Percentiles rank a stretch among this genome's conserved stretches.
phyloP scores from a whole-genome alignment of 148 eudicot genomes.

The Chenopodium quinoa region DNA sequence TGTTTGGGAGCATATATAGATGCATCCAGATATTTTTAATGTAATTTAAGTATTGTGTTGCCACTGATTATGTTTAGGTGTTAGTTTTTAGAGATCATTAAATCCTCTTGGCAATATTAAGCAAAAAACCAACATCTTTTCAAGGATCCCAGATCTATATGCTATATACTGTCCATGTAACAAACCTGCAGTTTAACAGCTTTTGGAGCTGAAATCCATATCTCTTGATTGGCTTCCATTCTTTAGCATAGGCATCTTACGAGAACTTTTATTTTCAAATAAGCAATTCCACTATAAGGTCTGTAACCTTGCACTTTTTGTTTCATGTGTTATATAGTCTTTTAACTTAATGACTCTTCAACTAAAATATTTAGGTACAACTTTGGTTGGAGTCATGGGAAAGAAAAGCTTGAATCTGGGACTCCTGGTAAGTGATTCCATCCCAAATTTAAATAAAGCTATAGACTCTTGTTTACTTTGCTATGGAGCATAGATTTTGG shows the following conservation, averaged over 20 bases:
- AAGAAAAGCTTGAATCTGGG: constrained; percentile 97
- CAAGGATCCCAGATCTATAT: too few relatives aligned
- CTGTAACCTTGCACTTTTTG: background rate
- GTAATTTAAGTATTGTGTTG: too few relatives aligned
- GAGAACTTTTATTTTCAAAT: constrained; percentile 9
- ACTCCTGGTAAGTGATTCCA: constrained; percentile 59
- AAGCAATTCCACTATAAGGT: background rate
- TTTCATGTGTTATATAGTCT: background rate
- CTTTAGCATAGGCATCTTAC: background rate
- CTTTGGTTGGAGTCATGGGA: constrained; percentile 99
- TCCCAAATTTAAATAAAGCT: background rate
- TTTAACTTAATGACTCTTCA: constrained; percentile 8
- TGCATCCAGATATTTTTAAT: too few relatives aligned
- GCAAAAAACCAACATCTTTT: too few relatives aligned
- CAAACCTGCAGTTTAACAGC: background rate
- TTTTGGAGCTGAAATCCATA: background rate
- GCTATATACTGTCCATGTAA: background rate
- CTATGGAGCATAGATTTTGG: background rate
- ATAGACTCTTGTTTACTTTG: background rate
- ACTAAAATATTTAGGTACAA: constrained; percentile 56
- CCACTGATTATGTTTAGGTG: too few relatives aligned
- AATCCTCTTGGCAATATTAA: too few relatives aligned
- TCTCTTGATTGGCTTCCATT: background rate
- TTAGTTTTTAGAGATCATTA: too few relatives aligned
- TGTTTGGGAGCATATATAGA: too few relatives aligned